Conservation (phyloP, 2,329 filamentous ascomycete genomes). For the Trichoderma atrobrunneum region DNA sequence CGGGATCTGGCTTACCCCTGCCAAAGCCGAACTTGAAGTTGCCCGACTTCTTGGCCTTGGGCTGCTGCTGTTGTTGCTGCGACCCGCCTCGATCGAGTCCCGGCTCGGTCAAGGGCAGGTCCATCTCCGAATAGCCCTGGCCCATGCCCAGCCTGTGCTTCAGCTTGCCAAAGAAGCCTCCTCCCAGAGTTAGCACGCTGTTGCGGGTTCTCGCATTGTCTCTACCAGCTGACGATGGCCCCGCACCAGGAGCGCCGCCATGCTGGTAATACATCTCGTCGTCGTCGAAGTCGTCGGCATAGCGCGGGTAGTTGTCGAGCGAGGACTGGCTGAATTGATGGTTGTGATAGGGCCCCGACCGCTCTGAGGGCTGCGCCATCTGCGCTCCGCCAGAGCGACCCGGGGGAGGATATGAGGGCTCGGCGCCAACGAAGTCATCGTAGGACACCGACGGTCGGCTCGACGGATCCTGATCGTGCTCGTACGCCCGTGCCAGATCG, state of each 20-base stretch:
- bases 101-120: conserved; percentile 85
- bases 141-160: conserved; percentile 91
- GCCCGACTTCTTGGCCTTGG: conserved; percentile 57
- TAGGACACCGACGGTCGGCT: conserved; percentile 85
- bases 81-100: conserved; percentile 42
- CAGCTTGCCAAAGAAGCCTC: conserved; percentile 79
- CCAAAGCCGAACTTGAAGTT: conserved; percentile 94
- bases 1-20: conserved; percentile 78
- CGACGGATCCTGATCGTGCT: conserved; percentile 63
- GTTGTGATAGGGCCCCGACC: conserved; percentile 43
- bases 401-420: conserved; percentile 46
- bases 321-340: conserved; percentile 71
- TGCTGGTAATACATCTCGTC: conserved; percentile 81
- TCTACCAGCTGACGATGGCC: conserved; percentile 43
- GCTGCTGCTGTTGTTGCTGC: conserved; percentile 28
- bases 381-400: conserved; percentile 37
- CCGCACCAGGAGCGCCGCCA: conserved; percentile 58
- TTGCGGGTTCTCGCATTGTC: conserved; percentile 72
- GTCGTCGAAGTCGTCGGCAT: conserved; percentile 85
- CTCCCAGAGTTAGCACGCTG: conserved; percentile 82
- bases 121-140: conserved; percentile 93
- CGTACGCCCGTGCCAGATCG: conserved; percentile 71
- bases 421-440: conserved; percentile 85
- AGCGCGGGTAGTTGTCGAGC: conserved; percentile 83
- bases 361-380: conserved; percentile 3